A percentile compares a stretch with the other conserved stretches of the same genome.
Conservation (phyloP, 2,329 filamentous ascomycete genomes). For the Fusarium proliferatum region DNA sequence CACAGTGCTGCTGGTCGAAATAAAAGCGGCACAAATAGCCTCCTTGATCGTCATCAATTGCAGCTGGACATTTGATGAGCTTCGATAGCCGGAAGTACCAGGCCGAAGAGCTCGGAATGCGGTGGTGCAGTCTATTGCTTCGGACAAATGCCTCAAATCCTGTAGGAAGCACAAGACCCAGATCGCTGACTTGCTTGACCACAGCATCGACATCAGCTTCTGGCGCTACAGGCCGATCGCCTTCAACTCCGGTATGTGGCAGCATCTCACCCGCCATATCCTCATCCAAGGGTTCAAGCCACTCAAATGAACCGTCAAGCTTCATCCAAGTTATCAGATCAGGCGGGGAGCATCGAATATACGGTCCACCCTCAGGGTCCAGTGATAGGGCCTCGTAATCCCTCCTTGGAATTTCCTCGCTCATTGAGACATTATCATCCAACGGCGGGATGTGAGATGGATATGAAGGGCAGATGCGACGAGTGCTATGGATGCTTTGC, state of each 20-base stretch:
- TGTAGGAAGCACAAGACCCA: not conserved
- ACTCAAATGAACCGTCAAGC: not conserved
- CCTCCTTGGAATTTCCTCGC: not conserved
- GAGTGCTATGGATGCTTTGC: not conserved
- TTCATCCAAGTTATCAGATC: not conserved
- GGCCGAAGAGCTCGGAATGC: not conserved
- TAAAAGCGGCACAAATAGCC: not conserved
- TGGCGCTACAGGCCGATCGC: not conserved
- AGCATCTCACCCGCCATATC: not conserved
- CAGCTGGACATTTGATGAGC: not conserved
- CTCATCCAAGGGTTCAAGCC: not conserved
- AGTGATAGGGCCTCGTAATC: not conserved
- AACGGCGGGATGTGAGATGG: not conserved
- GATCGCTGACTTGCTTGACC: not conserved
- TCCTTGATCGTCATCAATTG: not conserved
- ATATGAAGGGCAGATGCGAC: not conserved
- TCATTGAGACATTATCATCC: not conserved
- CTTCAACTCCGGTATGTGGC: not conserved
- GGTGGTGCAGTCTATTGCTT: not conserved
- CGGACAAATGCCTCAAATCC: not conserved
- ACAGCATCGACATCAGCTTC: not conserved
- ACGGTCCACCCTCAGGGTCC: not conserved
- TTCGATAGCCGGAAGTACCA: not conserved
- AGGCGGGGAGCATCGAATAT: not conserved
- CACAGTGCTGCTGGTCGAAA: not conserved